Conservation (phyloP, 805 yeast genomes). For the Saturnispora bothae region DNA sequence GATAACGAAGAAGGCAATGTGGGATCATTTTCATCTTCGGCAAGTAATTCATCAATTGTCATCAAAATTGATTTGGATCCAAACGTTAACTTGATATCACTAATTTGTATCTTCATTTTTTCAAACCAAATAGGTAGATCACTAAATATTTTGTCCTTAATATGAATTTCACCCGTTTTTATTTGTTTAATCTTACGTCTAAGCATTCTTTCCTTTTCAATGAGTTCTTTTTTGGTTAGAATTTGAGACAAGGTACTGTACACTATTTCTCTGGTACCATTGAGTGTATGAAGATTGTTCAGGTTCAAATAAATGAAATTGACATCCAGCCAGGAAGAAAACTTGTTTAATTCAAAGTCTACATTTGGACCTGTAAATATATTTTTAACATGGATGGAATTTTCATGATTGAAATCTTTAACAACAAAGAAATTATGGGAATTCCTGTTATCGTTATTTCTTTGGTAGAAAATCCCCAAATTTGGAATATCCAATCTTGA, state of each 20-base stretch:
- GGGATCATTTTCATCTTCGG: conserved; percentile 5
- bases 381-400: conserved; percentile 18
- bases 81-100: conserved; percentile 8
- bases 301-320: conserved; percentile 20
- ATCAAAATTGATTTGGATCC: conserved; percentile 18
- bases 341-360: neutral
- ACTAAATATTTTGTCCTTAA: conserved; percentile 16
- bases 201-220: neutral
- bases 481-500: conserved; percentile 18
- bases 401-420: conserved; percentile 16
- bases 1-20: conserved; percentile 7
- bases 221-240: neutral
- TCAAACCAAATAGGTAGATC: conserved; percentile 28
- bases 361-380: neutral
- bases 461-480: conserved; percentile 14
- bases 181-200: neutral
- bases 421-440: conserved; percentile 2
- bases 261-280: conserved; percentile 16
- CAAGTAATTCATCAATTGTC: conserved; percentile 8
- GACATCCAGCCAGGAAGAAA: conserved; percentile 6
- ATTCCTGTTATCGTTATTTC: conserved; percentile 8
- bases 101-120: conserved; percentile 16
- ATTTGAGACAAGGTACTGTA: conserved; percentile 1
- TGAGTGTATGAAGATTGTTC: conserved; percentile 21
- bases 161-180: conserved; percentile 4